phyloP scores from a whole-genome alignment of 2,329 filamentous ascomycete genomes.

The Colletotrichum aenigma region DNA sequence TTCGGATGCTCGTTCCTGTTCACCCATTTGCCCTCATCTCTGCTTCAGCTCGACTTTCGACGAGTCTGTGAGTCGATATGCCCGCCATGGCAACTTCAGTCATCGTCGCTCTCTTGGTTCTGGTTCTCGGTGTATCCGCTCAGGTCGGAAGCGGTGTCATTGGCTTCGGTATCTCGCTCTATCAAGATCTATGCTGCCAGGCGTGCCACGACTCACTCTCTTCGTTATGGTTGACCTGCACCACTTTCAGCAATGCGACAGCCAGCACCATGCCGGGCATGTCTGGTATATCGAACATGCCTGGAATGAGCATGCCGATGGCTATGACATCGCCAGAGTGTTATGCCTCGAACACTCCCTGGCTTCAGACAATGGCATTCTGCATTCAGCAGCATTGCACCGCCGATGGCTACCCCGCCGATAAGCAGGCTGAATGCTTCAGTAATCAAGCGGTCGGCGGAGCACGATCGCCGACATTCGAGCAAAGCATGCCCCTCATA shows the following conservation, averaged over 20 bases:
- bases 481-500: constrained; percentile 12
- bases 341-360: constrained; percentile 30
- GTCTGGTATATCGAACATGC: background rate
- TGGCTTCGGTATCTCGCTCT: background rate
- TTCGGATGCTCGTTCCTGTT: background rate
- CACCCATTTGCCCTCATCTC: background rate
- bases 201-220: constrained; percentile 4
- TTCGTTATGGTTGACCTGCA: background rate
- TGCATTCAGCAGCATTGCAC: constrained; percentile 37
- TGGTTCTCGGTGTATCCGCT: background rate
- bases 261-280: background rate
- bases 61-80: background rate
- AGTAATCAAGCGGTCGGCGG: background rate
- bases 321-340: constrained; percentile 27
- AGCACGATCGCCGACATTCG: constrained; percentile 23
- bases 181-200: background rate
- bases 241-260: background rate
- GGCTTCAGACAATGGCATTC: constrained; percentile 35
- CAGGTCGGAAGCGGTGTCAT: constrained; percentile 1
- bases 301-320: constrained; percentile 10
- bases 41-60: background rate
- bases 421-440: constrained; percentile 9
- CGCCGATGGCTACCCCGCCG: constrained; percentile 14
- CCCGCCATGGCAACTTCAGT: background rate
- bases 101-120: background rate